Conservation (phyloP, 495 filamentous ascomycete genomes). For the Aspergillus bertholletiae region DNA sequence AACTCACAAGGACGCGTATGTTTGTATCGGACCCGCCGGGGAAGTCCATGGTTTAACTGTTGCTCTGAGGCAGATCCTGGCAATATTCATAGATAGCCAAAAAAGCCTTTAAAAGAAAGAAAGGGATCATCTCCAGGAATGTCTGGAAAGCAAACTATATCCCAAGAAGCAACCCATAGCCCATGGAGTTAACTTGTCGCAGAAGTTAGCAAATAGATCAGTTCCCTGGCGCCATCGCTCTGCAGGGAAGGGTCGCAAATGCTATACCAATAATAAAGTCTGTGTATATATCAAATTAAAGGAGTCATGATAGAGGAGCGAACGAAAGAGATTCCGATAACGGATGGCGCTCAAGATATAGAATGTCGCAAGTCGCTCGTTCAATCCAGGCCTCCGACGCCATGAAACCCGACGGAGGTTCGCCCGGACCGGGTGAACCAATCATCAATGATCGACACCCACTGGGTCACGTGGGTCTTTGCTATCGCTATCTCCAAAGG, state of each 20-base stretch:
- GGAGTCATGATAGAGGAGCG: constrained; percentile 1
- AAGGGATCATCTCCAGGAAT: constrained; percentile 37
- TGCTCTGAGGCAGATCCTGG: constrained; percentile 24
- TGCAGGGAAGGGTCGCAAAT: background rate
- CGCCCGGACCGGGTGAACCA: constrained; percentile 17
- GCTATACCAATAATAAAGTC: background rate
- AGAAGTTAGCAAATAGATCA: constrained; percentile 20
- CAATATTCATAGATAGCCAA: constrained; percentile 27
- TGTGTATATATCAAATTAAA: background rate
- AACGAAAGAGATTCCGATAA: background rate
- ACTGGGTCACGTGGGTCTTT: constrained; percentile 17
- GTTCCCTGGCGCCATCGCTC: constrained; percentile 21
- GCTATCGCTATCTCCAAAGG: constrained; percentile 21
- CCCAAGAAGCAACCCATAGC: constrained; percentile 14
- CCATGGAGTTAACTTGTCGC: constrained; percentile 7
- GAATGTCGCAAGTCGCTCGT: constrained; percentile 1
- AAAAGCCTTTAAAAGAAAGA: constrained; percentile 20
- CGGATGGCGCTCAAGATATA: background rate
- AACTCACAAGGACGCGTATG: constrained; percentile 44
- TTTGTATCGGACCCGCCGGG: constrained; percentile 45
- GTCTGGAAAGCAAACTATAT: constrained; percentile 6
- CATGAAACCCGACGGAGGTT: constrained; percentile 20
- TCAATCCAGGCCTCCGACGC: constrained; percentile 8
- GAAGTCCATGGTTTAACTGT: constrained; percentile 45
- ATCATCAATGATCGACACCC: constrained; percentile 8